Evolutionary conservation across 495 filamentous ascomycete species (phyloP).

Genomic region (Apodospora peruviana): DNA sequence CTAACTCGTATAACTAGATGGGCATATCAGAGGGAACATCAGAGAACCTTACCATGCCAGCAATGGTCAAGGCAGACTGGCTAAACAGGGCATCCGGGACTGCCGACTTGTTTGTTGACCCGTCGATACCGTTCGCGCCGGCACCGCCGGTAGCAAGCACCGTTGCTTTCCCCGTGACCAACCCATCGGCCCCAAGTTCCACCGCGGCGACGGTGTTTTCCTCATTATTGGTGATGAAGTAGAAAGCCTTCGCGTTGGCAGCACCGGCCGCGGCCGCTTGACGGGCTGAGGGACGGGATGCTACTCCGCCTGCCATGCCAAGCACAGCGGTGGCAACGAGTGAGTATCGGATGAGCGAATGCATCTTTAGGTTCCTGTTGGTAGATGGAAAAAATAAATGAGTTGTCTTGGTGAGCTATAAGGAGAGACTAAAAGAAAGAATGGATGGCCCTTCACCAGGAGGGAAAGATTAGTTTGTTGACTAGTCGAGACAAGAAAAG

Average conservation of each 20-base stretch:
- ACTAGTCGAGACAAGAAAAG: neutral
- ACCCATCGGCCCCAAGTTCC: constrained; percentile 38
- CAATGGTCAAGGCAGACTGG: constrained; percentile 45
- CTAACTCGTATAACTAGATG: neutral
- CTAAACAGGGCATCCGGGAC: constrained; percentile 47
- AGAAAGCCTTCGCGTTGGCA: constrained; percentile 36
- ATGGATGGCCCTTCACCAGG: neutral
- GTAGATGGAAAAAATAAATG: neutral
- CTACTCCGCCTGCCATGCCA: constrained; percentile 1
- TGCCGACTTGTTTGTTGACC: constrained; percentile 27
- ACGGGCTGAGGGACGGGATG: neutral
- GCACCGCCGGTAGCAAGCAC: constrained; percentile 32
- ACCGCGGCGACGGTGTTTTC: constrained; percentile 43
- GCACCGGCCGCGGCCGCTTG: neutral
- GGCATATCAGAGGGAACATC: neutral
- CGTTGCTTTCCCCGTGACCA: constrained; percentile 28
- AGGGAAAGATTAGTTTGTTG: neutral
- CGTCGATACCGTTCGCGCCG: constrained; percentile 30
- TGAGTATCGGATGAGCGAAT: neutral
- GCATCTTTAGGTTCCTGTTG: neutral
- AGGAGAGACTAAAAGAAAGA: neutral
- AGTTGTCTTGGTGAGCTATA: neutral
- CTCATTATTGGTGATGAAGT: constrained; percentile 46
- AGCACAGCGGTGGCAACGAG: constrained; percentile 1
- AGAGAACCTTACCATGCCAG: constrained; percentile 36